Conservation (phyloP, 768 basidiomycete species). For the Basidioascus undulatus region DNA sequence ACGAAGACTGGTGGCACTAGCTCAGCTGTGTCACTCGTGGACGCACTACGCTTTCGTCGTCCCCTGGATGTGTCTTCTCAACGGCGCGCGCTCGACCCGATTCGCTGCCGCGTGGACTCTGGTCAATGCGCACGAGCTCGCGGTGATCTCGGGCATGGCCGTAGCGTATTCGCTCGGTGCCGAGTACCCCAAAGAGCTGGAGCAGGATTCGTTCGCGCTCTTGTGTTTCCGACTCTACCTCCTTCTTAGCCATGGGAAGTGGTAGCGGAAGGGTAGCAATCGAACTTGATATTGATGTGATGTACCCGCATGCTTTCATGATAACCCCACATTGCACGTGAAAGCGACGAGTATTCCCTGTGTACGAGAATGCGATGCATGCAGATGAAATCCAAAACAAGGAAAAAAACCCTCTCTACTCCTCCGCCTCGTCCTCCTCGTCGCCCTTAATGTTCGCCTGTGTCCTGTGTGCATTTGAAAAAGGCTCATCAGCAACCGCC, state of each 20-base stretch:
- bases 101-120: slow-evolving; percentile 23
- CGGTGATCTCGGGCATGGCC: slow-evolving; percentile 19
- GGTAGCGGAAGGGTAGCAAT: slow-evolving; percentile 15
- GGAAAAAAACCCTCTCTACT: too few relatives aligned
- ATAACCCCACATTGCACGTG: too few relatives aligned
- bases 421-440: too few relatives aligned
- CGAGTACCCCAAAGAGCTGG: slow-evolving; percentile 19
- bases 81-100: slow-evolving; percentile 17
- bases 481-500: too few relatives aligned
- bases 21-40: slow-evolving; percentile 18
- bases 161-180: slow-evolving; percentile 22
- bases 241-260: slow-evolving; percentile 16
- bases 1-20: slow-evolving; percentile 21
- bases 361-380: too few relatives aligned
- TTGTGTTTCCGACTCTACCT: slow-evolving; percentile 18
- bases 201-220: slow-evolving; percentile 19
- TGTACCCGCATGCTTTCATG: neutral
- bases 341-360: too few relatives aligned
- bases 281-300: neutral
- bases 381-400: too few relatives aligned
- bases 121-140: slow-evolving; percentile 21
- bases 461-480: too few relatives aligned
- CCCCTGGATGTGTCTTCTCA: slow-evolving; percentile 19
- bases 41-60: slow-evolving; percentile 19
- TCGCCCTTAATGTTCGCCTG: too few relatives aligned